Evolutionary conservation across 75 land plant genomes (phyloP).

Genomic region (Cupressus sempervirens): DNA sequence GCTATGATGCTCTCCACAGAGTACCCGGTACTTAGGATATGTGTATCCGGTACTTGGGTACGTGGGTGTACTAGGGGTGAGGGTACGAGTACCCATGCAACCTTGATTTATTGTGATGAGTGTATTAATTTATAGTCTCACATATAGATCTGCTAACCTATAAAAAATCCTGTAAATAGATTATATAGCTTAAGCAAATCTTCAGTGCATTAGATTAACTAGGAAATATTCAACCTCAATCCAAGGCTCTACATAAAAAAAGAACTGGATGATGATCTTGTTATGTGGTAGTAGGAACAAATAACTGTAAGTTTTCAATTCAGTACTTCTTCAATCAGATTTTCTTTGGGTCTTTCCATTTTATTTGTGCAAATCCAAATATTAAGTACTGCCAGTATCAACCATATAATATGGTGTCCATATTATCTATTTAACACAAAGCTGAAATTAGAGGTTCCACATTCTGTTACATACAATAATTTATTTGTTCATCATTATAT

Average conservation of each 20-base stretch:
- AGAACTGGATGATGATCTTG: background rate
- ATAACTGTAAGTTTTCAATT: background rate
- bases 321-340: background rate
- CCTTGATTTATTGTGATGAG: background rate
- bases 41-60: too few species aligned
- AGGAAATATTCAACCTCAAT: background rate
- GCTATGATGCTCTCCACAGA: too few species aligned
- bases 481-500: background rate
- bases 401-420: background rate
- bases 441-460: background rate
- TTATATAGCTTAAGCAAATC: background rate
- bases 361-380: background rate
- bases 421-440: background rate
- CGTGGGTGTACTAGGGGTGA: too few species aligned
- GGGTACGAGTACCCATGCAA: too few species aligned
- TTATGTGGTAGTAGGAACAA: background rate
- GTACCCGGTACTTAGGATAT: too few species aligned
- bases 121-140: background rate
- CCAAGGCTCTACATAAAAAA: background rate
- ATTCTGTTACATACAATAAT: background rate
- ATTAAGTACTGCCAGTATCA: background rate
- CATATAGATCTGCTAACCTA: background rate
- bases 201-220: background rate
- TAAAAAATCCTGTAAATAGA: background rate
- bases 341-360: background rate